Conservation (phyloP, 257 asterid genomes). For the Cynanchum wilfordii region DNA sequence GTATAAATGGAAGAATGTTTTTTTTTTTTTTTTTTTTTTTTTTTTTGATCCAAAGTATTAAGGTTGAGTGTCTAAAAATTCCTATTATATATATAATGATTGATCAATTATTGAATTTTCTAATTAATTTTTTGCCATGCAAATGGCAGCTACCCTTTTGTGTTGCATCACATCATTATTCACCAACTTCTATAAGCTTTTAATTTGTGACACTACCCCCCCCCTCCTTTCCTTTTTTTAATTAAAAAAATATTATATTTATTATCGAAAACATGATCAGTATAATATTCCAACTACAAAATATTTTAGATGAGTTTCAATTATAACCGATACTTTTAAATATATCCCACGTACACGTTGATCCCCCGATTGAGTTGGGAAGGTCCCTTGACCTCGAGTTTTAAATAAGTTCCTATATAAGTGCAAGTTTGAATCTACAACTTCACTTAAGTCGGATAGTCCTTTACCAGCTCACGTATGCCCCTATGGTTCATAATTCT, state of each 20-base stretch:
- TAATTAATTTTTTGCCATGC: conserved; percentile 1
- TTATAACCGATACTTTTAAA: too few relatives aligned
- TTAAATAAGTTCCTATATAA: too few relatives aligned
- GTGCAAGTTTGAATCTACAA: too few relatives aligned
- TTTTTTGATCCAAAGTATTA: not conserved
- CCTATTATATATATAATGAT: not conserved
- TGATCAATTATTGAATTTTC: conserved; percentile 3
- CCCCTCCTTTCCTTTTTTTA: not conserved
- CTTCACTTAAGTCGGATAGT: too few relatives aligned
- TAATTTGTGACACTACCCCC: not conserved
- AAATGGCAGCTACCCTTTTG: not conserved
- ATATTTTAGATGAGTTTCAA: too few relatives aligned
- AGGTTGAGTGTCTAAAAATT: not conserved
- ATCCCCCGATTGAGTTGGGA: too few relatives aligned
- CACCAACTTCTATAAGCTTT: not conserved
- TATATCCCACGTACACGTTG: too few relatives aligned
- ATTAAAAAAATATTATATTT: too few relatives aligned
- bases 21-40: not conserved
- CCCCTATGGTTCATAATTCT: too few relatives aligned
- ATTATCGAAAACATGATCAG: too few relatives aligned
- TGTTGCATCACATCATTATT: not conserved
- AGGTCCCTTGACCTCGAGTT: too few relatives aligned
- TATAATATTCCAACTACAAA: not conserved
- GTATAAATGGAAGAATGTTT: conserved; percentile 1
- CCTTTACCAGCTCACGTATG: too few relatives aligned